Evolutionary conservation across 306 rosid genomes (phyloP).

Genomic region (Prunus persica): Prunus_persica_NCBIv2 NC_034009.1:32658001-32658500

Average conservation of each 20-base stretch:
- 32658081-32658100: constrained; percentile 67
- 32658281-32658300: constrained; percentile 64
- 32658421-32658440: constrained; percentile 72
- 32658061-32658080: constrained; percentile 62
- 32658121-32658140: constrained; percentile 75
- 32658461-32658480: not conserved
- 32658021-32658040: constrained; percentile 17
- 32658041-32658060: constrained; percentile 50
- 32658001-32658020: constrained; percentile 7
- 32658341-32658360: constrained; percentile 88
- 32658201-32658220: constrained; percentile 87
- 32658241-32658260: constrained; percentile 89
- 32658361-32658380: constrained; percentile 52
- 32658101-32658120: constrained; percentile 74
- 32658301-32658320: constrained; percentile 73
- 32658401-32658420: constrained; percentile 55
- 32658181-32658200: constrained; percentile 81
- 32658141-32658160: constrained; percentile 57
- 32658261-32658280: constrained; percentile 54
- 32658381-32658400: constrained; percentile 51
- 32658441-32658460: constrained; percentile 34
- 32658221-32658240: constrained; percentile 89
- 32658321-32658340: constrained; percentile 95
- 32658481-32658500: not conserved
- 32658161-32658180: constrained; percentile 54